Evolutionary conservation across 202 grass and related monocot genomes (phyloP).

Genomic region (Zizania palustris): DNA sequence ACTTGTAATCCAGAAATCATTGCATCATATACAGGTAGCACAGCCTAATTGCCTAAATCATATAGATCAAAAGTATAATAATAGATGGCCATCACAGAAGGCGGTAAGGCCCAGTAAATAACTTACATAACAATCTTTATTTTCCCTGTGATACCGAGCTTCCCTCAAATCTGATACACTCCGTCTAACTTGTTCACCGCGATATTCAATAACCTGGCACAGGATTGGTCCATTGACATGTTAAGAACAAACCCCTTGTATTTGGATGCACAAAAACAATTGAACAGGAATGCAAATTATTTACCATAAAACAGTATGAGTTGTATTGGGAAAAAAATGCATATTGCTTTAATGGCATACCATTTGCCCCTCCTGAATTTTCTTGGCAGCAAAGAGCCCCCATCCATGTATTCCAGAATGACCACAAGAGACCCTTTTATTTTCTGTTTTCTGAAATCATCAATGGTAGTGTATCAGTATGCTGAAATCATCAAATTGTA

Average conservation of each 20-base stretch:
- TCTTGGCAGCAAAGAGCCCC: constrained; percentile 88
- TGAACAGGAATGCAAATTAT: background rate
- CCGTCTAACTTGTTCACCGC: constrained; percentile 84
- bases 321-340: background rate
- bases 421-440: constrained; percentile 71
- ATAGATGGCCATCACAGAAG: constrained; percentile 5
- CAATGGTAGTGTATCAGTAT: constrained; percentile 35
- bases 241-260: background rate
- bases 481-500: constrained; percentile 26
- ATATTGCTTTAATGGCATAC: constrained; percentile 47
- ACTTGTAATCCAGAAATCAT: background rate
- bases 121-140: constrained; percentile 97
- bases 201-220: constrained; percentile 89
- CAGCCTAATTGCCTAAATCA: background rate
- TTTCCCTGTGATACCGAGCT: constrained; percentile 71
- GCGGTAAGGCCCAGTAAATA: constrained; percentile 7
- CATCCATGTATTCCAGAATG: constrained; percentile 97
- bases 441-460: constrained; percentile 81
- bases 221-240: constrained; percentile 23
- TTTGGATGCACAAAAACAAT: constrained; percentile 5
- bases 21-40: background rate
- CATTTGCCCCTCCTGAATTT: constrained; percentile 96
- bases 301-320: background rate
- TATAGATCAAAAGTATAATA: constrained; percentile 27
- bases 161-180: constrained; percentile 93